Base-by-base conservation (phyloP, 495 filamentous ascomycete species). In the Halenospora varia region DNA sequence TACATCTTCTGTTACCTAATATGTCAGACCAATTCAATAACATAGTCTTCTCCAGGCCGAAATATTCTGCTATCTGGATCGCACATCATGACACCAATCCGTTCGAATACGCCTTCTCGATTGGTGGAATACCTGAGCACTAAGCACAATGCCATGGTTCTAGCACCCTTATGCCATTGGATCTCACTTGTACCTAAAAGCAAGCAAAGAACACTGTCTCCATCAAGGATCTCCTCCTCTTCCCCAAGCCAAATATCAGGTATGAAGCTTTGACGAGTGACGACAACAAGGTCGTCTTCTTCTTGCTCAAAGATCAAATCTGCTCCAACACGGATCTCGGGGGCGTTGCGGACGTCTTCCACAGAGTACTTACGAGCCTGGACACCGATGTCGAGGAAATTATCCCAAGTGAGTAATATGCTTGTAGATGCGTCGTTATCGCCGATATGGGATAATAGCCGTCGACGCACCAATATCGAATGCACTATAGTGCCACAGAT, bases 1-100 rank as follows among this genome's bases (percentile, higher is more conserved):
- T 46, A 46, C n/a, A 17, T 46, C 19, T 46, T 46, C 15, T 17
- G 4, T 46, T 4, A 46, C 8, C 8, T 46, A 46, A 17, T 46
- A 46, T 35, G 47, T 49, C 47, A 49, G 10, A 49, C 23, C 47
- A 49, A 49, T 25, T 49, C 47, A 49, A 49, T n/a, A 25, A 49
- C 47, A 49, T 20, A 25, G 23, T n/a, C 20, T 49, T 23, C 22
- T 20, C 23, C 20, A 24, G 23, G 20, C 23, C 25, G 47, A 49
- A 49, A 49, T 24, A 24, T 49, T 25, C 23, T 19, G 22, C 47
- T 49, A 19, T 49, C 47, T 25, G 19, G 9, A 23, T 49, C 47
- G 23, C 47, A 49, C 22, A 49, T 49, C 47, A 49, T 49, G 11
- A 49, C 20, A 10, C 47, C 22, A 49, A 49, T 49, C 19, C 47